Evolutionary conservation across 2,329 filamentous ascomycete species (phyloP).

Genomic region (Pyrenophora seminiperda): DNA sequence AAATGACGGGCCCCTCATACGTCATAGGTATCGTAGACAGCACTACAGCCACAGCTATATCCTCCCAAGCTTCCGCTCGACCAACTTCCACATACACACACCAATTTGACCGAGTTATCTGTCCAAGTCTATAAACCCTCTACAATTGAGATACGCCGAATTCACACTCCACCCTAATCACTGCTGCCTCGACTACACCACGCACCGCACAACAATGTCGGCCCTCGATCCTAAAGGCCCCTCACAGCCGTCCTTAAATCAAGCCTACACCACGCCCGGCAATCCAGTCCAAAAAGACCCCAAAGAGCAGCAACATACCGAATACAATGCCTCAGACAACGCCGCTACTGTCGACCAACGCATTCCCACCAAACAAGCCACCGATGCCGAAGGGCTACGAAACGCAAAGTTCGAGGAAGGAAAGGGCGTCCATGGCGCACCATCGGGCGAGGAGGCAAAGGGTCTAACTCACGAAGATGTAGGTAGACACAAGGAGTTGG

Average conservation of each 20-base stretch:
- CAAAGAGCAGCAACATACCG: slow-evolving; percentile 43
- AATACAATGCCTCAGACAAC: slow-evolving; percentile 44
- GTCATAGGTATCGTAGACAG: slow-evolving; percentile 30
- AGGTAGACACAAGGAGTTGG: slow-evolving; percentile 53
- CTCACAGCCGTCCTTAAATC: slow-evolving; percentile 51
- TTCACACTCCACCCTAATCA: neutral
- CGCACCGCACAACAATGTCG: slow-evolving; percentile 39
- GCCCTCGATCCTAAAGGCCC: slow-evolving; percentile 49
- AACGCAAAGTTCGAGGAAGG: slow-evolving; percentile 36
- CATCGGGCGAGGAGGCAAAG: slow-evolving; percentile 51
- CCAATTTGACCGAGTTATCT: neutral
- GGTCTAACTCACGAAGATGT: slow-evolving; percentile 49
- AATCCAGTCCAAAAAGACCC: slow-evolving; percentile 54
- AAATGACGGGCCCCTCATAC: slow-evolving; percentile 40
- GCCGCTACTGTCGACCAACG: slow-evolving; percentile 42
- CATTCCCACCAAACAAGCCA: slow-evolving; percentile 47
- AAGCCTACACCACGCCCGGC: slow-evolving; percentile 54
- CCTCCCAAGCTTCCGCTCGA: slow-evolving; percentile 1
- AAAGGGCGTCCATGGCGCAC: slow-evolving; percentile 52
- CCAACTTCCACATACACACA: slow-evolving; percentile 7
- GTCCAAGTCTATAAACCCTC: neutral
- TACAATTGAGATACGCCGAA: neutral
- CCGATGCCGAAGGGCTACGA: slow-evolving; percentile 47
- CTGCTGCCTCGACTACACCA: neutral
- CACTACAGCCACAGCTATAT: slow-evolving; percentile 6